Conservation (phyloP, 345 rosid species). For the Acer negundo region DNA sequence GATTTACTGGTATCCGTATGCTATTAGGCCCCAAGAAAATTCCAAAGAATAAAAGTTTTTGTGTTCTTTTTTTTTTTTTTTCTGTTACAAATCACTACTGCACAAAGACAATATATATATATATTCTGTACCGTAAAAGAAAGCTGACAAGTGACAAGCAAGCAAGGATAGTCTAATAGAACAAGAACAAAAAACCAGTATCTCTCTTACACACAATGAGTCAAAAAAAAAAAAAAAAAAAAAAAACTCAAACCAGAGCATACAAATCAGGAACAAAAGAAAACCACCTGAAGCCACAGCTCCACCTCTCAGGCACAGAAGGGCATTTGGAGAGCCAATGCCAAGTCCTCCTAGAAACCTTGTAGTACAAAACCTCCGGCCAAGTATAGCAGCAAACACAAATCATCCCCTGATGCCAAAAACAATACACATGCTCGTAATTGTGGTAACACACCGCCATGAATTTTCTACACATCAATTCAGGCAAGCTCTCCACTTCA, state of each 20-base stretch:
- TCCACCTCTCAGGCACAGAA: conserved; percentile 81
- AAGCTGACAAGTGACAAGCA: no score
- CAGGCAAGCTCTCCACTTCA: conserved; percentile 69
- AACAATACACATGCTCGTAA: conserved; percentile 83
- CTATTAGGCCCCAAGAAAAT: no score
- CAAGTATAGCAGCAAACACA: conserved; percentile 90
- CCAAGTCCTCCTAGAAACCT: conserved; percentile 72
- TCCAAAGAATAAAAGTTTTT: no score
- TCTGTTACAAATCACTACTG: no score
- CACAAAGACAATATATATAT: not conserved
- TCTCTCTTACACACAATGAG: no score
- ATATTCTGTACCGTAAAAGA: no score
- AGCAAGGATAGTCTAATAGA: no score
- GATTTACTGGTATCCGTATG: no score
- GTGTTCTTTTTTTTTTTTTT: no score
- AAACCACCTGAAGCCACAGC: conserved; percentile 94
- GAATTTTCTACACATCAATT: conserved; percentile 75
- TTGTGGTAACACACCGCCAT: conserved; percentile 85
- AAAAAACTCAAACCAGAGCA: conserved; percentile 47
- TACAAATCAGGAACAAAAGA: conserved; percentile 75
- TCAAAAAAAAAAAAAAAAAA: not conserved
- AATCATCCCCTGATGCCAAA: conserved; percentile 83
- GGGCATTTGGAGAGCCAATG: conserved; percentile 92
- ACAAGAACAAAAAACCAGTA: no score
- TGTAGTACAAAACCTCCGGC: conserved; percentile 90